phyloP scores from a whole-genome alignment of 1,284 basidiomycete genomes.

The Amanita bisporigera region DNA sequence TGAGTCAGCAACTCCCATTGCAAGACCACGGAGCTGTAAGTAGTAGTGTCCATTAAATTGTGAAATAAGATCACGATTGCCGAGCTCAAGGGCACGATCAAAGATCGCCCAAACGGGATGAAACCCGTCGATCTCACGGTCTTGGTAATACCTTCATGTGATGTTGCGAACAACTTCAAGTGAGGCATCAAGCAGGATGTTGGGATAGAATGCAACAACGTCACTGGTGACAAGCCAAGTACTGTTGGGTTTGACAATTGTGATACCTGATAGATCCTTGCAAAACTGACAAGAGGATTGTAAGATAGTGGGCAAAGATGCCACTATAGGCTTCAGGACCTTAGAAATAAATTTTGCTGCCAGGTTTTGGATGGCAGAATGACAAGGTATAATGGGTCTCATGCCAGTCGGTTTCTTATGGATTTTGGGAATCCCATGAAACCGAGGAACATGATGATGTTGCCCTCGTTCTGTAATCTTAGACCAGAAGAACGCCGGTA shows the following conservation, averaged over 20 bases:
- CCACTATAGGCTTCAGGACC: slow-evolving; percentile 42
- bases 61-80: slow-evolving; percentile 24
- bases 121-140: slow-evolving; percentile 17
- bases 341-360: slow-evolving; percentile 40
- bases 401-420: slow-evolving; percentile 44
- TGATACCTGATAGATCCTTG: slow-evolving; percentile 31
- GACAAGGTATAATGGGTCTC: slow-evolving; percentile 44
- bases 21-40: slow-evolving; percentile 35
- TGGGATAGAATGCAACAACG: slow-evolving; percentile 43
- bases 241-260: slow-evolving; percentile 14
- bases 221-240: slow-evolving; percentile 37
- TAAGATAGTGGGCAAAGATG: slow-evolving; percentile 33
- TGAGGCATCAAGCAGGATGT: no score
- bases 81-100: no score
- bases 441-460: slow-evolving; percentile 24
- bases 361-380: slow-evolving; percentile 39
- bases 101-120: slow-evolving; percentile 11
- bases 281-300: slow-evolving; percentile 42
- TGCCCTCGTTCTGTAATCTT: slow-evolving; percentile 3
- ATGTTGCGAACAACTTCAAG: no score
- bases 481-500: slow-evolving; percentile 19
- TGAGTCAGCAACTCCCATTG: slow-evolving; percentile 44
- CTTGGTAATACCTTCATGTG: no score
- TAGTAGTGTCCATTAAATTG: slow-evolving; percentile 27
- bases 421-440: slow-evolving; percentile 46